Evolutionary conservation across 371 early-diverging fungal species (phyloP).

Genomic region (Saksenaea oblongispora): DNA sequence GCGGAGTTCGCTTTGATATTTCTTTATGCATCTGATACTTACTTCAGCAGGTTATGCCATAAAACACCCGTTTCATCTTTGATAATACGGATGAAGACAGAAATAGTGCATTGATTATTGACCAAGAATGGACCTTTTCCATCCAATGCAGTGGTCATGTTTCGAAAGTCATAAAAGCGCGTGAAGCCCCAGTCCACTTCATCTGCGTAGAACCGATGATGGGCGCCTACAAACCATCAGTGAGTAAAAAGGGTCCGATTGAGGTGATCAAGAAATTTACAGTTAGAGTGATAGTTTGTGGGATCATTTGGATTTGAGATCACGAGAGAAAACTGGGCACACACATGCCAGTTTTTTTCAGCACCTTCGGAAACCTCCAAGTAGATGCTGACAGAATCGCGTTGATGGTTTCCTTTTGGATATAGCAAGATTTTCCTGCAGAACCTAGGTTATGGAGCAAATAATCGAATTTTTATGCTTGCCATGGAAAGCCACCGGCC

Average conservation of each 20-base stretch:
- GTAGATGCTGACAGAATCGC: conserved; percentile 72
- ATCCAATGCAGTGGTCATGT: conserved; percentile 38
- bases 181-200: conserved; percentile 53
- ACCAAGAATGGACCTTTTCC: conserved; percentile 59
- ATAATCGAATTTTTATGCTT: conserved; percentile 6
- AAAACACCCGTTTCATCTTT: conserved; percentile 86
- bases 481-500: conserved; percentile 52
- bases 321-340: conserved; percentile 80
- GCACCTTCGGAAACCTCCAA: conserved; percentile 74
- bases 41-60: conserved; percentile 89
- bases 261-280: conserved; percentile 8
- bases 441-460: too few relatives aligned
- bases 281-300: conserved; percentile 35
- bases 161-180: conserved; percentile 13
- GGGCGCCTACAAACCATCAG: conserved; percentile 43
- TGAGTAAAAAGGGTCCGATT: background rate
- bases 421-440: conserved; percentile 82
- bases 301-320: conserved; percentile 74
- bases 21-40: conserved; percentile 17
- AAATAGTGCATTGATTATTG: conserved; percentile 62
- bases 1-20: background rate
- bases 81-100: conserved; percentile 74
- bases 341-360: conserved; percentile 81
- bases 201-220: conserved; percentile 75
- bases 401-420: conserved; percentile 78